Evolutionary conservation across 345 rosid species (phyloP).

Genomic region (Trapa incisa): DNA sequence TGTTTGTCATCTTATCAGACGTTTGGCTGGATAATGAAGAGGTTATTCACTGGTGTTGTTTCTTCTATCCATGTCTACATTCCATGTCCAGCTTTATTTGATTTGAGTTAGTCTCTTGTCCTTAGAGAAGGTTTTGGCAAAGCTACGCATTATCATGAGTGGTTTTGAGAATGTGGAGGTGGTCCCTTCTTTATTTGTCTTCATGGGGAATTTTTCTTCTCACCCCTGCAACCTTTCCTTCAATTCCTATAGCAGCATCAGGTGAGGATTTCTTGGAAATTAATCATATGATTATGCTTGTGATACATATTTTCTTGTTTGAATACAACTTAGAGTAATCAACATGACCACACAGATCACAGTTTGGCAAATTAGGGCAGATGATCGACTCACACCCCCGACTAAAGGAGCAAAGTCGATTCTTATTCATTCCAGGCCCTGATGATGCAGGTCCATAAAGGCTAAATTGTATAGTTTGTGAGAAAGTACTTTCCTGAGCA

Average conservation of each 20-base stretch:
- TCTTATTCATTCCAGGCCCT: conserved; percentile 86
- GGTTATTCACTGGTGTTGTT: conserved; percentile 28
- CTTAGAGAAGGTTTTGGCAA: conserved; percentile 62
- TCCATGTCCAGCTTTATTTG: conserved; percentile 16
- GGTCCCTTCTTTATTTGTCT: conserved; percentile 86
- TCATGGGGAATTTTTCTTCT: conserved; percentile 90
- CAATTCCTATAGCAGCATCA: conserved; percentile 61
- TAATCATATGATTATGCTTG: background rate
- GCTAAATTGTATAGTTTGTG: conserved; percentile 1
- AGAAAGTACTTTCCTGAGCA: background rate
- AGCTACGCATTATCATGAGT: conserved; percentile 60
- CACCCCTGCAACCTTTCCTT: conserved; percentile 70
- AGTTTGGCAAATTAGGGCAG: conserved; percentile 71
- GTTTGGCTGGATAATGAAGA: conserved; percentile 82
- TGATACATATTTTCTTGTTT: background rate
- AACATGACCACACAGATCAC: conserved; percentile 29
- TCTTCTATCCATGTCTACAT: conserved; percentile 1
- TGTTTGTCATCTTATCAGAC: conserved; percentile 86
- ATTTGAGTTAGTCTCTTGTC: conserved; percentile 24
- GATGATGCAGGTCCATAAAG: conserved; percentile 62
- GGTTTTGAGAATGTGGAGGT: conserved; percentile 72
- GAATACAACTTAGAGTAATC: background rate
- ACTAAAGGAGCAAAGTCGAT: conserved; percentile 64
- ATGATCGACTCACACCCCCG: conserved; percentile 66
- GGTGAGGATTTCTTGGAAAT: conserved; percentile 30